Conservation (phyloP, 441 rosid genomes). For the Mallotus japonicus region DNA sequence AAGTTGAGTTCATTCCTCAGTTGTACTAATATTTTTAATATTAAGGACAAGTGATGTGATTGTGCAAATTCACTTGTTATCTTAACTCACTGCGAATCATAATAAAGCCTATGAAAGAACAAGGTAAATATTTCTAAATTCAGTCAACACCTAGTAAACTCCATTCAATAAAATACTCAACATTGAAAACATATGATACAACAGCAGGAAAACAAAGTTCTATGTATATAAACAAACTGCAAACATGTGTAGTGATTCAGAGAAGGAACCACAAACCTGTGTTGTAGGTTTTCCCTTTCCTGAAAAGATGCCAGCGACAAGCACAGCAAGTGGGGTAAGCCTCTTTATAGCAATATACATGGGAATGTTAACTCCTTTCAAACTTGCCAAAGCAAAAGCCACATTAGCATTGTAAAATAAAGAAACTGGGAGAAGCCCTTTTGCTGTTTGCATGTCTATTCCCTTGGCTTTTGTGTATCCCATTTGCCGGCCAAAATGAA, state of each 20-base stretch:
- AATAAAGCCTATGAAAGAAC: background rate
- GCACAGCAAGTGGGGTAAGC: slow-evolving; percentile 88
- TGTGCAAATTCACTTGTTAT: background rate
- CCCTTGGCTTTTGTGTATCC: slow-evolving; percentile 69
- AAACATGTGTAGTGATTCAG: background rate
- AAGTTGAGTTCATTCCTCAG: background rate
- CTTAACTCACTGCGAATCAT: background rate
- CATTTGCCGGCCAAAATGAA: slow-evolving; percentile 62
- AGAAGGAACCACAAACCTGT: slow-evolving; percentile 48
- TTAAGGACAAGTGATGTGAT: background rate
- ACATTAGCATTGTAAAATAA: slow-evolving; percentile 95
- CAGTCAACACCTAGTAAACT: background rate
- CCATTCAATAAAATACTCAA: background rate
- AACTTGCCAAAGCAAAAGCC: slow-evolving; percentile 93
- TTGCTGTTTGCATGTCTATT: slow-evolving; percentile 56
- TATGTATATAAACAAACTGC: background rate
- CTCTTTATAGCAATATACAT: slow-evolving; percentile 98
- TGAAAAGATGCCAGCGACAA: slow-evolving; percentile 61
- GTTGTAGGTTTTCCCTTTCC: slow-evolving; percentile 80
- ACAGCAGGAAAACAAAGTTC: background rate
- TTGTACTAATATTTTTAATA: background rate
- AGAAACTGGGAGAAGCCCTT: slow-evolving; percentile 75
- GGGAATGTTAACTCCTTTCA: slow-evolving; percentile 97
- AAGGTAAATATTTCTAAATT: background rate
- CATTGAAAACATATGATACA: background rate